Evolutionary conservation across 106 monocot species (phyloP).

Genomic region (Allium fistulosum): DNA sequence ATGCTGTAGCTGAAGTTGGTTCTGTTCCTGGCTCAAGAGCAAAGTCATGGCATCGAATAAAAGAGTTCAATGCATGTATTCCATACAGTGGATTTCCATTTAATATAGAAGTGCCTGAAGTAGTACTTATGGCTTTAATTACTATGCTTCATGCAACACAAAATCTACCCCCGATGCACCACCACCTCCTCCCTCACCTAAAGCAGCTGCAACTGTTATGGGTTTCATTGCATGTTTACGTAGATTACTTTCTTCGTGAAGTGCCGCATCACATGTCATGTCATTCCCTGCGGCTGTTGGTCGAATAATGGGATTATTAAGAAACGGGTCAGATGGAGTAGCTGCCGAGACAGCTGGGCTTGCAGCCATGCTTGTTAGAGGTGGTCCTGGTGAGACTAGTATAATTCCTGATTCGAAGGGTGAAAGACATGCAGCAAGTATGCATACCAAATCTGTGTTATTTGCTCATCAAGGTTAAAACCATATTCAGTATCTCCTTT

Average conservation of each 20-base stretch:
- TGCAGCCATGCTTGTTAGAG: conserved; percentile 90
- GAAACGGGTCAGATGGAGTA: conserved; percentile 97
- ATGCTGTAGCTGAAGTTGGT: conserved; percentile 91
- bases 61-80: conserved; percentile 96
- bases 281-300: conserved; percentile 98
- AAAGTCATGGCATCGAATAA: conserved; percentile 90
- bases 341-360: conserved; percentile 86
- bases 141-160: no score
- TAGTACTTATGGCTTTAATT: conserved; percentile 95
- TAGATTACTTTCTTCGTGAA: no score
- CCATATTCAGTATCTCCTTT: conserved; percentile 87
- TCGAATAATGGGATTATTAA: conserved; percentile 92
- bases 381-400: conserved; percentile 70
- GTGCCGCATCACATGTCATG: conserved; percentile 94
- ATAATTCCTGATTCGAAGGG: conserved; percentile 69
- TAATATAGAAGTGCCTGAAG: conserved; percentile 87
- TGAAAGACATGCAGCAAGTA: conserved; percentile 89
- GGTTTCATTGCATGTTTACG: no score
- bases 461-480: conserved; percentile 82
- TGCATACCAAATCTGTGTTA: conserved; percentile 95
- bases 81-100: conserved; percentile 77
- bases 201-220: no score
- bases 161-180: no score
- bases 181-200: no score
- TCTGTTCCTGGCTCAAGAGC: conserved; percentile 91